These are phyloP conservation scores for Ceratobasidium sp. DNA, from an alignment of 1,284 basidiomycete species.

Conservation along the genomic window DNA sequence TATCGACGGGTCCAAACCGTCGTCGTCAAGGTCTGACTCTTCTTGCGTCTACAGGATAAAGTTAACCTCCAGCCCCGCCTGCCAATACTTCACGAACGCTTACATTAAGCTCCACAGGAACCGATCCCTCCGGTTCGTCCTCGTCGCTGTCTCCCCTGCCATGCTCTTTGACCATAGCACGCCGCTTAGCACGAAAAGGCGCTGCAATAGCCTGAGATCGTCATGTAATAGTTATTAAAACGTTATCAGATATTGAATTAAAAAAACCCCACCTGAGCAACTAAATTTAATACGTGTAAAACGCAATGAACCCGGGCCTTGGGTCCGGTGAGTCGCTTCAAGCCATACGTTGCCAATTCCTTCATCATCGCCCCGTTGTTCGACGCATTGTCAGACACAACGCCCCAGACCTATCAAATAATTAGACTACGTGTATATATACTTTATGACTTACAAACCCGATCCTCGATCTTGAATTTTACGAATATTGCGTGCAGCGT, in stretches of 20 bases:
- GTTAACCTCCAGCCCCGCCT: too few relatives aligned
- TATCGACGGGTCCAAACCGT: neutral
- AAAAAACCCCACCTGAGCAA: neutral
- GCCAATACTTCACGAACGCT: neutral
- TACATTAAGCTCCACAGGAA: neutral
- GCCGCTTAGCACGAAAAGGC: neutral
- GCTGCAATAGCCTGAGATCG: neutral
- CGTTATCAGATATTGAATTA: neutral
- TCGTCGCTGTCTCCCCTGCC: neutral
- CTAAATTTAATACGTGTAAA: conserved; percentile 9
- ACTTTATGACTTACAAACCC: neutral
- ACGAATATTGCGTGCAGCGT: neutral
- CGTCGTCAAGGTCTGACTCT: neutral
- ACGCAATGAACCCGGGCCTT: neutral
- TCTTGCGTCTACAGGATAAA: too few relatives aligned
- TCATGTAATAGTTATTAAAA: neutral
- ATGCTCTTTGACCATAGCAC: too few relatives aligned
- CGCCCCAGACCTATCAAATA: conserved; percentile 11
- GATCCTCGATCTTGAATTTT: conserved; percentile 4
- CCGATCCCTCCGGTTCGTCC: neutral
- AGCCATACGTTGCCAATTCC: neutral
- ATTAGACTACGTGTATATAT: neutral
- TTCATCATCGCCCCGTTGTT: conserved; percentile 19
- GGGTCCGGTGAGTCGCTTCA: neutral
- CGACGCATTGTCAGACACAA: neutral